Base-by-base conservation (phyloP, 805 yeast genomes). In the Pichia rugopelliculosa region DNA sequence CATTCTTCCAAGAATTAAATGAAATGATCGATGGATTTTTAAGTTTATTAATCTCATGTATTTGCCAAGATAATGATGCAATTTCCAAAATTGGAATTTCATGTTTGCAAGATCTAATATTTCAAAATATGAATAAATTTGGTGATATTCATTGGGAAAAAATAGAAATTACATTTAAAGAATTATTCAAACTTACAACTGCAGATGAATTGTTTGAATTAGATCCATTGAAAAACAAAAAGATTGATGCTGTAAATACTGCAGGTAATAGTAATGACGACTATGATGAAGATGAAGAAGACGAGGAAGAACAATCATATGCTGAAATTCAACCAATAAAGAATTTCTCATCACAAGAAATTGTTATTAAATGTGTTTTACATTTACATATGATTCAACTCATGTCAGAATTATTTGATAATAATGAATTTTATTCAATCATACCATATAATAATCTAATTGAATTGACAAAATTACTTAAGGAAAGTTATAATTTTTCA, bases 21-120 rank as follows among this genome's bases (percentile, higher is more conserved):
- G 73, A 78, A 38, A 79, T 86, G 76, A 71, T 91, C 44, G 86
- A 80, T 51, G 93, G 87, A 1, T 88, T 85, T 62, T 72, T 95
- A 64, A 80, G 79, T 18, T 72, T 95, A 44, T 67, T 93, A 48
- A 80, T 82, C 2, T 82, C 91, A 6, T 93, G 99, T 66, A 87
- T 93, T 44, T 88, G 96, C 57, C 99, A 93, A 65, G 96, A 90
- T 57, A 91, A 93, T 62, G 99, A 93, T 59, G 90, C 98, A 0
- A 89, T 95, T 57, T 95, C 97, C 0, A 76, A 96, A 57, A 91
- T 91, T 54, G 99, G 99, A 30, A 77, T 95, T 59, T 79, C 91
- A 9, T 90, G 99, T 62, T 73, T 93, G 49, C 84, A 85, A 55
- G 85, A 82, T 54, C 71, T 93, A 51, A 75, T 93, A 48, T 67